phyloP scores from a whole-genome alignment of 768 basidiomycete species.

The Bullera alba region DNA sequence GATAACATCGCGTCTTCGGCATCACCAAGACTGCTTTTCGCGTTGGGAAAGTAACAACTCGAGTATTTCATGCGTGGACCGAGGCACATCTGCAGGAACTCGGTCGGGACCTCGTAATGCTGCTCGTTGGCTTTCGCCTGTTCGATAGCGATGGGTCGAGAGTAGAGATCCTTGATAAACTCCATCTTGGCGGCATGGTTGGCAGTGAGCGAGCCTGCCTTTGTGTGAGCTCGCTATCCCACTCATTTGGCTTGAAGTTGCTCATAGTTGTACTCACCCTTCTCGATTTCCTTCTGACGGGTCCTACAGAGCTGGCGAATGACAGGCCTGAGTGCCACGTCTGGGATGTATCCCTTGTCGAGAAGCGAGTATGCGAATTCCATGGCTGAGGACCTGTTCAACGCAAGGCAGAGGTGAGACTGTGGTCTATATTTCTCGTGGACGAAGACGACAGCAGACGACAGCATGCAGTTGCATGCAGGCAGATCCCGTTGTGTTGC shows the following conservation, averaged over 20 bases:
- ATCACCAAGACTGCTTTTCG: conserved; percentile 54
- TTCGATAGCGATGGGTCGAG: conserved; percentile 56
- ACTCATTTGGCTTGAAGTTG: too few species aligned
- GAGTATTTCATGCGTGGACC: conserved; percentile 65
- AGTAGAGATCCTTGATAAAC: conserved; percentile 57
- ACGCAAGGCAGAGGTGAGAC: too few species aligned
- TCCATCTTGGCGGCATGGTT: conserved; percentile 63
- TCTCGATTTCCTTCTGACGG: conserved; percentile 58
- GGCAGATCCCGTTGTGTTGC: too few species aligned
- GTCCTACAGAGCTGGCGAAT: conserved; percentile 54
- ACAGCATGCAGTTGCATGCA: too few species aligned
- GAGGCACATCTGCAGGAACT: conserved; percentile 60
- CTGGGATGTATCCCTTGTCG: conserved; percentile 58
- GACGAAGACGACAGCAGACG: too few species aligned
- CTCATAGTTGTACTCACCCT: conserved; percentile 52
- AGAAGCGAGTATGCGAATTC: conserved; percentile 37
- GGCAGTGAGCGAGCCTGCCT: conserved; percentile 48
- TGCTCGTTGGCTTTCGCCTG: conserved; percentile 67
- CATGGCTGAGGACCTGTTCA: too few species aligned
- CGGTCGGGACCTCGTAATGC: conserved; percentile 59
- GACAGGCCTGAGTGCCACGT: conserved; percentile 52
- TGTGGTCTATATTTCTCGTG: too few species aligned
- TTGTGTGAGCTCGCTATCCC: too few species aligned
- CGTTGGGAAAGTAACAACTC: conserved; percentile 59
- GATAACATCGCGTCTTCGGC: conserved; percentile 63